Percentiles rank a stretch among this genome's conserved stretches.
These are phyloP conservation scores for Cladophialophora psammophila DNA, from an alignment of 2,329 filamentous ascomycete species.

Conservation along the genomic window DNA sequence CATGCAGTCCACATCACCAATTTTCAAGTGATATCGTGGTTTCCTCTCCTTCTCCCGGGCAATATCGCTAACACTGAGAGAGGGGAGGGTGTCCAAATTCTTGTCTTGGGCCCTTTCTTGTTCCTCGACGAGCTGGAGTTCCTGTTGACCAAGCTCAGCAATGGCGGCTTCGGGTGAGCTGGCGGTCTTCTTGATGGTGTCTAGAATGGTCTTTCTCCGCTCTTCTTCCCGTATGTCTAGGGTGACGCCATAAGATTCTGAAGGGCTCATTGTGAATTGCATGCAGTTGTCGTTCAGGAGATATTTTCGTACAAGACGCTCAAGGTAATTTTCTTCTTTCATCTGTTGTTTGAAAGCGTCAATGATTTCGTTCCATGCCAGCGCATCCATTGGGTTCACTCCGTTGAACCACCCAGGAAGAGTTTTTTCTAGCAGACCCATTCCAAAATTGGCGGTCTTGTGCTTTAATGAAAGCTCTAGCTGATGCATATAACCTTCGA, in stretches of 20 bases:
- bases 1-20: constrained; percentile 74
- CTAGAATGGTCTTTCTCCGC: constrained; percentile 68
- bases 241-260: constrained; percentile 74
- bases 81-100: constrained; percentile 86
- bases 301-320: constrained; percentile 86
- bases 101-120: constrained; percentile 85
- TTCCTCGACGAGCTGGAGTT: constrained; percentile 79
- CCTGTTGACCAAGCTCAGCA: constrained; percentile 75
- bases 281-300: constrained; percentile 84
- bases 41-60: constrained; percentile 78
- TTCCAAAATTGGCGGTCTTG: constrained; percentile 94
- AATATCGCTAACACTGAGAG: constrained; percentile 87
- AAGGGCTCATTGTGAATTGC: constrained; percentile 93
- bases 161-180: constrained; percentile 75
- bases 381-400: constrained; percentile 85
- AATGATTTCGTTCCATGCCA: constrained; percentile 91
- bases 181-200: constrained; percentile 66
- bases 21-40: constrained; percentile 64
- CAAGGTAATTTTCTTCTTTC: constrained; percentile 80
- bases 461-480: constrained; percentile 92
- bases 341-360: constrained; percentile 75
- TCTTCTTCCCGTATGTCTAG: constrained; percentile 78
- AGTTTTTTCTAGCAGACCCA: constrained; percentile 85
- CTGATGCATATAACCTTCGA: constrained; percentile 93
- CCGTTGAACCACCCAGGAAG: constrained; percentile 96